phyloP scores from a whole-genome alignment of 139 green algal species.

The Pleodorina starrii region DNA sequence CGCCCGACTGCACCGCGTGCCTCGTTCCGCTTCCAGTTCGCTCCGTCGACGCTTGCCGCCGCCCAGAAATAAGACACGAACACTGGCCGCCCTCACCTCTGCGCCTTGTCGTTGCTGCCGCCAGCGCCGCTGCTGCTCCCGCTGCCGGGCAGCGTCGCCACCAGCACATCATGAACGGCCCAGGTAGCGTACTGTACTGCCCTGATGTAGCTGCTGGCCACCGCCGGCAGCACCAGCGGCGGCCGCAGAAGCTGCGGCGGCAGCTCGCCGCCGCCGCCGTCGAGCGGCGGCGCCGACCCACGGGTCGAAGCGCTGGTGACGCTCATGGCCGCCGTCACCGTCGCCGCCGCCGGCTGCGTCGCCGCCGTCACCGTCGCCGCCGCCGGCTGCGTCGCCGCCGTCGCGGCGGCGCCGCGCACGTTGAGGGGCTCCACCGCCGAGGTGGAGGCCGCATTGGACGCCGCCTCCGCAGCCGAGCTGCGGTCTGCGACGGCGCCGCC shows the following conservation, averaged over 20 bases:
- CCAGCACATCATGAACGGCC: constrained; percentile 47
- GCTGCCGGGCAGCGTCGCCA: constrained; percentile 14
- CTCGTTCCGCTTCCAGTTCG: no score
- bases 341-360: constrained; percentile 20
- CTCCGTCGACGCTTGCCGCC: no score
- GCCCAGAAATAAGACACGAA: no score
- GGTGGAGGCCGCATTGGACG: neutral
- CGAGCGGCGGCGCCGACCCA: neutral
- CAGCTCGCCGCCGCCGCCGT: neutral
- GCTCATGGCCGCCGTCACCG: neutral
- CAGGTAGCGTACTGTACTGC: constrained; percentile 20
- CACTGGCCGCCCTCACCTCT: neutral
- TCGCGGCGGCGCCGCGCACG: neutral
- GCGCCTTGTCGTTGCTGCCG: neutral
- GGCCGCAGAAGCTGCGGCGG: constrained; percentile 17
- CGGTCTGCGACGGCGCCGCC: neutral
- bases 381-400: neutral
- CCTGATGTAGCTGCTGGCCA: constrained; percentile 25
- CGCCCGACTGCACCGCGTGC: no score
- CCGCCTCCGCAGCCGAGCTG: neutral
- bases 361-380: constrained; percentile 1
- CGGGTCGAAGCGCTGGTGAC: neutral
- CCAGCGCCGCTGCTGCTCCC: neutral
- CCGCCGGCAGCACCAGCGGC: constrained; percentile 2
- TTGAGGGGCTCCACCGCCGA: neutral